These are phyloP conservation scores for Boletus smithii DNA, from an alignment of 1,284 basidiomycete species.

Conservation along the genomic window DNA sequence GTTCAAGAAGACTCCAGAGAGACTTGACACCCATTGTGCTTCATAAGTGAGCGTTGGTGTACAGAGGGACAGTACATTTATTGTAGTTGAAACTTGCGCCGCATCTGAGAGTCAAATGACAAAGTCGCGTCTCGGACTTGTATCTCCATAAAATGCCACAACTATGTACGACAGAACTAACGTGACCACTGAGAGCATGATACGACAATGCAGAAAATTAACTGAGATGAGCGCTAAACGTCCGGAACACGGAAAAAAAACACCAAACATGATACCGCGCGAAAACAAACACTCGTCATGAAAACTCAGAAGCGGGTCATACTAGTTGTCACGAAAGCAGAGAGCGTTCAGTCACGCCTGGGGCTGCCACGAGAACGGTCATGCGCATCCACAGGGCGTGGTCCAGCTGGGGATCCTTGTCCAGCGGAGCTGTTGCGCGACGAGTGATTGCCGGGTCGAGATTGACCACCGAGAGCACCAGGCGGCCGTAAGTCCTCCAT, in stretches of 20 bases:
- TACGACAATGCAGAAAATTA: slow-evolving; percentile 21
- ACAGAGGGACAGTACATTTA: neutral
- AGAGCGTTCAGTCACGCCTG: slow-evolving; percentile 21
- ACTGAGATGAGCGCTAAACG: slow-evolving; percentile 16
- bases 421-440: slow-evolving; percentile 34
- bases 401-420: slow-evolving; percentile 34
- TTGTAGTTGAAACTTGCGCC: too few species aligned
- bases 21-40: slow-evolving; percentile 88
- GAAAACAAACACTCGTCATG: slow-evolving; percentile 20
- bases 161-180: slow-evolving; percentile 13
- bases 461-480: slow-evolving; percentile 29
- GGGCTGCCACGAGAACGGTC: slow-evolving; percentile 26
- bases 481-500: slow-evolving; percentile 39
- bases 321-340: slow-evolving; percentile 1
- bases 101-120: neutral
- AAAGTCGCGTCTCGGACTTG: neutral
- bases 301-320: slow-evolving; percentile 7
- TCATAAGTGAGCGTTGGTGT: neutral
- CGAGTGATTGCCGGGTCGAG: slow-evolving; percentile 32
- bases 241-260: slow-evolving; percentile 14
- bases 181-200: neutral
- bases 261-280: slow-evolving; percentile 15
- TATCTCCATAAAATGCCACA: slow-evolving; percentile 9
- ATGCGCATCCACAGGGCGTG: slow-evolving; percentile 28
- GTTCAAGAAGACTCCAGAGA: slow-evolving; percentile 87